Percentiles rank a stretch among this genome's conserved stretches.
Conservation (phyloP, 345 rosid species). For the Erysimum cheiranthoides region DNA sequence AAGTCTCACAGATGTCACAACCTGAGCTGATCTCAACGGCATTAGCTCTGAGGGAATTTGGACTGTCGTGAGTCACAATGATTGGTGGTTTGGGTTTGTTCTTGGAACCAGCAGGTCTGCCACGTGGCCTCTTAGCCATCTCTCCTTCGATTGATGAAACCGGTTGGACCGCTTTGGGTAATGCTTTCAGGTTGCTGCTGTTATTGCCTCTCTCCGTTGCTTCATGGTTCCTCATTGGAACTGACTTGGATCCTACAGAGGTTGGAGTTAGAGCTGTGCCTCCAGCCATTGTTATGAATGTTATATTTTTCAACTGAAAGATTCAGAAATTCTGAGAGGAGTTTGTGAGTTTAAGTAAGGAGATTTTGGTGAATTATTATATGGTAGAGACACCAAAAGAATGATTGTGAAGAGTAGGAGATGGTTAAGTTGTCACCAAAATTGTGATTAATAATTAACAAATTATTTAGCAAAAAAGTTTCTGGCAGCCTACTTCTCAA, state of each 20-base stretch:
- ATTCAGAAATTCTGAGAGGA: constrained; percentile 36
- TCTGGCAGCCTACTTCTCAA: constrained; percentile 64
- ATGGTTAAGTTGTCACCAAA: constrained; percentile 74
- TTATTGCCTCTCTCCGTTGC: constrained; percentile 46
- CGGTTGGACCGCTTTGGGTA: constrained; percentile 61
- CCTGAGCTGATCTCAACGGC: constrained; percentile 96
- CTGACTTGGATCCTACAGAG: constrained; percentile 53
- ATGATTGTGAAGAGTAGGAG: constrained; percentile 78
- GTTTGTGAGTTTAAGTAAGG: constrained; percentile 63
- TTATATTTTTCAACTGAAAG: not conserved
- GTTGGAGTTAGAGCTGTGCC: constrained; percentile 52
- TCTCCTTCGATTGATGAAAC: constrained; percentile 64
- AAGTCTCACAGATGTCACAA: constrained; percentile 77
- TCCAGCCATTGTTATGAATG: constrained; percentile 59
- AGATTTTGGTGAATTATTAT: constrained; percentile 50
- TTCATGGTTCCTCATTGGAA: constrained; percentile 58
- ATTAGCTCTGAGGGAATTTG: constrained; percentile 81
- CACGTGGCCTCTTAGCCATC: constrained; percentile 74
- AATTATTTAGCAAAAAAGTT: constrained; percentile 6
- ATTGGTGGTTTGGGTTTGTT: constrained; percentile 98
- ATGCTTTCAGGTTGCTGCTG: constrained; percentile 48
- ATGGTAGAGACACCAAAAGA: constrained; percentile 64
- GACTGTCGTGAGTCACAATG: constrained; percentile 80
- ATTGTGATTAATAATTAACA: constrained; percentile 44
- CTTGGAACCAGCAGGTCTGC: constrained; percentile 93